Evolutionary conservation across 2,329 filamentous ascomycete species (phyloP), one percentile per base, ranked within the genome.

Genomic region (Claviceps citrina): DNA sequence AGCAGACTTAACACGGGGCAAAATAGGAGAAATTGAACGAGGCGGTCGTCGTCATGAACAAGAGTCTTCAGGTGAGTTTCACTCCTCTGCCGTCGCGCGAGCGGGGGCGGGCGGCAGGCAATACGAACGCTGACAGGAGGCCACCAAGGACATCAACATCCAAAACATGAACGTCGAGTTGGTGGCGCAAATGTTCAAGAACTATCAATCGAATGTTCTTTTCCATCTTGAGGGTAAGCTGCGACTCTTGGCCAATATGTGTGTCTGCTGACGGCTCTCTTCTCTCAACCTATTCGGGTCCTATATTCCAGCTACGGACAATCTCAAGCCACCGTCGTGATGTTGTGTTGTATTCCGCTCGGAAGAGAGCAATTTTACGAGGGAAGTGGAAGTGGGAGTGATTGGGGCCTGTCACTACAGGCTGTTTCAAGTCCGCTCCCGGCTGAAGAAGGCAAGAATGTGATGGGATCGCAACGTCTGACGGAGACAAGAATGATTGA

Each of bases 141-240:
- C 51, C n/a, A n/a, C n/a, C n/a, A n/a, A 94, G 83, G 89, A 96
- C 50, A 95, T 96, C 70, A 96, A 96, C 55, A 80, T 95, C 41
- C 84, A 94, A 54, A 98, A 96, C 60, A 95, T 96, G 86, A 93
- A 98, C 56, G 85, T 95, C 27, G 91, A 96, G 64, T 72, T 96
- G 3, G 91, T 96, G 5, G 87, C 89, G 1, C 89, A 96, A 57
- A 98, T 98, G 91, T 98, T 96, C 70, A 95, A 96, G 67, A 98
- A 96, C 63, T 98, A 98, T 59, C 87, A 95, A 60, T 94, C 86
- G 9, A 98, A 96, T 52, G 89, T 96, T 12, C 66, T 96, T 5
- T 96, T 98, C 59, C 91, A 98, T 53, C 71, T 98, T 5, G 91
- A 96, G 77, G 91, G 91, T 93, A 67, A 49, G 58, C 18, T 5